Percentiles rank a stretch among this genome's conserved stretches.
These are phyloP conservation scores for Ophiostoma tasmaniense DNA, from an alignment of 2,329 filamentous ascomycete genomes.

Conservation along the genomic window DNA sequence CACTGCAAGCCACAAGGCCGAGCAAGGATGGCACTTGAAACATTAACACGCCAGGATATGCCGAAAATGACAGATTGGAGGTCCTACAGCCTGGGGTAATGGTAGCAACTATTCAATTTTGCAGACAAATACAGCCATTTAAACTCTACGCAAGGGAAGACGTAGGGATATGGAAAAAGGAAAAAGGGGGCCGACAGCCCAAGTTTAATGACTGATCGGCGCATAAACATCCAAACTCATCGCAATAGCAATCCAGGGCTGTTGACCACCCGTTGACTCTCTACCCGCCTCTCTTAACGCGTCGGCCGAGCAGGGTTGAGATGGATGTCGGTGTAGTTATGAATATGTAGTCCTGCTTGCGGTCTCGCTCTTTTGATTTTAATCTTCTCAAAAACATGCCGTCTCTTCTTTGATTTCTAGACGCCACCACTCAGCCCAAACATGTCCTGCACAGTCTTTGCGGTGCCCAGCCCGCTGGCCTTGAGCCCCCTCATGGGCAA, in stretches of 20 bases:
- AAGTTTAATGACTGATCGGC: neutral
- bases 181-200: neutral
- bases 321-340: neutral
- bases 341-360: neutral
- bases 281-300: neutral
- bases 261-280: neutral
- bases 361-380: no score
- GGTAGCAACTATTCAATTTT: neutral
- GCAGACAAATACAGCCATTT: neutral
- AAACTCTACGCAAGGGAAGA: neutral
- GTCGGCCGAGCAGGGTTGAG: neutral
- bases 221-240: constrained; percentile 1
- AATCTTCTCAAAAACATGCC: neutral
- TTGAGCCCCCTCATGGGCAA: neutral
- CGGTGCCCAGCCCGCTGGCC: neutral
- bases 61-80: neutral
- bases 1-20: neutral
- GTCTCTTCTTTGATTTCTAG: neutral
- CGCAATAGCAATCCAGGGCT: neutral
- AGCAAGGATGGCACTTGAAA: neutral
- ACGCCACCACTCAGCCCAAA: neutral
- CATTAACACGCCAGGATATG: neutral
- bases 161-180: neutral
- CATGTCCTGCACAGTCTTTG: constrained; percentile 5
- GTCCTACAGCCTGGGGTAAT: neutral